phyloP scores from a whole-genome alignment of 1,284 basidiomycete species.

The Vanrija pseudolonga region DNA sequence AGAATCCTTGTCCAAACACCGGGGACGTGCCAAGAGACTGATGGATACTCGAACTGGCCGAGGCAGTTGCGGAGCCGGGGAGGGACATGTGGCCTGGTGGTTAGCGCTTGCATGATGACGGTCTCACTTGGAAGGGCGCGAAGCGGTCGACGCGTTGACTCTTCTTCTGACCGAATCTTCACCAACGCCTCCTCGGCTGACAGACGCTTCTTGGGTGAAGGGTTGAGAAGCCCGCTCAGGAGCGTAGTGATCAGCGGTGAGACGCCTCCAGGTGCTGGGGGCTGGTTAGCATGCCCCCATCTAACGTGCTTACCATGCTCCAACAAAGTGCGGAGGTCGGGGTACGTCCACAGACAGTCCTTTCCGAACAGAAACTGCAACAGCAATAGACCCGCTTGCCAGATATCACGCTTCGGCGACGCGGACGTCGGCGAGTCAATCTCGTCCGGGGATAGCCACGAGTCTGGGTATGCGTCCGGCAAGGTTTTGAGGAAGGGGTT shows the following conservation, averaged over 20 bases:
- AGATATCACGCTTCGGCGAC: slow-evolving; percentile 45
- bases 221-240: slow-evolving; percentile 37
- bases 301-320: slow-evolving; percentile 30
- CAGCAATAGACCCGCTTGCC: slow-evolving; percentile 45
- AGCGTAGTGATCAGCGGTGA: slow-evolving; percentile 32
- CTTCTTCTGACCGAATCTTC: slow-evolving; percentile 28
- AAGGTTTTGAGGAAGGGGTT: slow-evolving; percentile 43
- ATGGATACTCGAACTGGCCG: slow-evolving; percentile 5
- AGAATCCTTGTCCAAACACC: slow-evolving; percentile 16
- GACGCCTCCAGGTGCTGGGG: slow-evolving; percentile 21
- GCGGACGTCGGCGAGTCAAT: slow-evolving; percentile 44
- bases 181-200: slow-evolving; percentile 41
- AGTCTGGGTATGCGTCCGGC: slow-evolving; percentile 34
- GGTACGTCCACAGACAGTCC: slow-evolving; percentile 33
- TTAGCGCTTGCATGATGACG: neutral
- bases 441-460: slow-evolving; percentile 47
- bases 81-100: neutral
- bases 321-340: slow-evolving; percentile 33
- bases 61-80: neutral
- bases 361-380: slow-evolving; percentile 44
- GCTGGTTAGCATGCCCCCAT: neutral
- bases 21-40: slow-evolving; percentile 31
- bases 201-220: slow-evolving; percentile 38
- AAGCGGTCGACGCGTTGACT: slow-evolving; percentile 18
- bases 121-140: slow-evolving; percentile 2